Evolutionary conservation across 2,329 filamentous ascomycete species (phyloP).

Genomic region (Talaromyces sp.): DNA sequence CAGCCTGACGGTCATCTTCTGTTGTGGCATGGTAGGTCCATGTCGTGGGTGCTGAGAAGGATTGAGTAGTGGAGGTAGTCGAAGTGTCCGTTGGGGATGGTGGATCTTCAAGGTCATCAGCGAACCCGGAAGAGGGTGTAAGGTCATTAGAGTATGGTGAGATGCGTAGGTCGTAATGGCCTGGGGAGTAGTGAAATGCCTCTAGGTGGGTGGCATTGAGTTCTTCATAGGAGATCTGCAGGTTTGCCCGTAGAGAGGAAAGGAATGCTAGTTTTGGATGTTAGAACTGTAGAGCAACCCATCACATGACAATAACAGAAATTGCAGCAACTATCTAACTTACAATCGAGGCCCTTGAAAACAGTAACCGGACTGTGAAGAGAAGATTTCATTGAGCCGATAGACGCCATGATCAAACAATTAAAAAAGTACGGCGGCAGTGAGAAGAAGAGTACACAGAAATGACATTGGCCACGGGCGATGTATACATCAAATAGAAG

Average conservation of each 20-base stretch:
- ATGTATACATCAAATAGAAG: neutral
- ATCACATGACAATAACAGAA: neutral
- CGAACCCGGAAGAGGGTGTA: slow-evolving; percentile 28
- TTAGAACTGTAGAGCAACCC: neutral
- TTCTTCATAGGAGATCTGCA: slow-evolving; percentile 60
- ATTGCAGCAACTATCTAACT: neutral
- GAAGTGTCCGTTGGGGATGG: slow-evolving; percentile 30
- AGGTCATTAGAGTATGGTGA: slow-evolving; percentile 18
- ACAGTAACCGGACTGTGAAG: slow-evolving; percentile 17
- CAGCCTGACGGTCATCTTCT: slow-evolving; percentile 62
- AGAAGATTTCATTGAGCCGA: slow-evolving; percentile 14
- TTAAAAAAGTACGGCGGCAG: neutral
- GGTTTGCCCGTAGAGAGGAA: slow-evolving; percentile 75
- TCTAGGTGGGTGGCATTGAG: slow-evolving; percentile 41
- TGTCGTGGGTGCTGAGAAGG: slow-evolving; percentile 41
- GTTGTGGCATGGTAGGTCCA: slow-evolving; percentile 36
- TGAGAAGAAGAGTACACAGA: neutral
- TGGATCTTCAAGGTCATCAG: slow-evolving; percentile 48
- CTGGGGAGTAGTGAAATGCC: slow-evolving; percentile 30
- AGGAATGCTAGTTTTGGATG: slow-evolving; percentile 65
- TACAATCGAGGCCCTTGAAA: slow-evolving; percentile 19
- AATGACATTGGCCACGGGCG: neutral
- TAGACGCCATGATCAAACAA: slow-evolving; percentile 6
- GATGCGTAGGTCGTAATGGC: slow-evolving; percentile 22
- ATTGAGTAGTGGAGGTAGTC: slow-evolving; percentile 50